phyloP scores from a whole-genome alignment of 2,329 filamentous ascomycete genomes.

The Leptographium galeiforme region DNA sequence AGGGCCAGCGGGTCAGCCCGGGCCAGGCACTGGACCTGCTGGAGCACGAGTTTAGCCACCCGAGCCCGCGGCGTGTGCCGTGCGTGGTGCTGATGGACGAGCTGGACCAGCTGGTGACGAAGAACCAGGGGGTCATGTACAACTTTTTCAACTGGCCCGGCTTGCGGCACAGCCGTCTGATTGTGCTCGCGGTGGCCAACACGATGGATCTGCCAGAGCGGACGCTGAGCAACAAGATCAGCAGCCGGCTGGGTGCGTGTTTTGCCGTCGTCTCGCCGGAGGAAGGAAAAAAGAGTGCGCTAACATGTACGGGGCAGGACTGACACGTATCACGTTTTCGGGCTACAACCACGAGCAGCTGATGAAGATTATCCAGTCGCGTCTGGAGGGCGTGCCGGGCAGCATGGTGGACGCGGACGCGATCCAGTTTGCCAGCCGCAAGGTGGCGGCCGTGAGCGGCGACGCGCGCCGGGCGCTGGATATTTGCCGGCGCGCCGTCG shows the following conservation, averaged over 20 bases:
- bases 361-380: constrained; percentile 94
- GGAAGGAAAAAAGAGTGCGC: too few relatives aligned
- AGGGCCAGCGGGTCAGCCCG: constrained; percentile 83
- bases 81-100: constrained; percentile 99
- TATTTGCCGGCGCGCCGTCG: constrained; percentile 88
- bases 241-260: constrained; percentile 56
- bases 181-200: constrained; percentile 94
- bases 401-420: constrained; percentile 87
- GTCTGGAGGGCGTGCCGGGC: constrained; percentile 74
- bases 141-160: constrained; percentile 99
- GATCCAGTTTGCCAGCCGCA: constrained; percentile 88
- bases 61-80: constrained; percentile 78
- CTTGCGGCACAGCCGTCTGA: constrained; percentile 77
- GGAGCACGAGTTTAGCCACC: constrained; percentile 83
- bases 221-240: constrained; percentile 97
- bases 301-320: constrained; percentile 25
- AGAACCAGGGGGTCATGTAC: constrained; percentile 99
- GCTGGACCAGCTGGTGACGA: constrained; percentile 91
- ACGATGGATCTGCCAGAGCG: constrained; percentile 97
- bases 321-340: constrained; percentile 92
- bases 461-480: constrained; percentile 87
- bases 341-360: constrained; percentile 96
- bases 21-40: constrained; percentile 82
- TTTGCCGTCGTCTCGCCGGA: too few relatives aligned
- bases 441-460: constrained; percentile 91